Conservation (phyloP, 192 early-diverging fungal species). For the Backusella sp. region DNA sequence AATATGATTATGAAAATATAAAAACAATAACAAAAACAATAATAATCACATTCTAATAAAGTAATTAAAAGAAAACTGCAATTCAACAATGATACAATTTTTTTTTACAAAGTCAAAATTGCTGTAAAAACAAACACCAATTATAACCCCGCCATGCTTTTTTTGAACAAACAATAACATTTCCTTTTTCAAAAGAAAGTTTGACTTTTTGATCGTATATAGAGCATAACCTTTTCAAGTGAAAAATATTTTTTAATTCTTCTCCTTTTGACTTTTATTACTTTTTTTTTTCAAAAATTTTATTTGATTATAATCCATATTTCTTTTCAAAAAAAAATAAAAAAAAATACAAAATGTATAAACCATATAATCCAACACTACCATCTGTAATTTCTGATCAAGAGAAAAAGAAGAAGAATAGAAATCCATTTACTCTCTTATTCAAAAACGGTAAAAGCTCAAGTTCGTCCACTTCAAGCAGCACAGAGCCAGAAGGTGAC, state of each 20-base stretch:
- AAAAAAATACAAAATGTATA: neutral
- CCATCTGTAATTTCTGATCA: constrained; percentile 2
- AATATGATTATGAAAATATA: neutral
- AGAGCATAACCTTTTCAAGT: neutral
- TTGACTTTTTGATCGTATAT: neutral
- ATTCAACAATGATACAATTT: neutral
- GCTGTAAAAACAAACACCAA: neutral
- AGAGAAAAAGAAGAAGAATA: constrained; percentile 8
- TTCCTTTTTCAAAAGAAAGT: neutral
- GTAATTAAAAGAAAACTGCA: neutral
- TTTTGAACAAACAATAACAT: neutral
- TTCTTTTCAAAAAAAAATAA: neutral
- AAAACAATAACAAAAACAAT: neutral
- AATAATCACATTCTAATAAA: neutral
- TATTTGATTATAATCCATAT: neutral
- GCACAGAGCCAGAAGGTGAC: neutral
- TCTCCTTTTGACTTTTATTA: neutral
- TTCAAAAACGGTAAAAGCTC: constrained; percentile 1
- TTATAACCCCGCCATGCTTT: neutral
- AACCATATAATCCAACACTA: constrained; percentile 12
- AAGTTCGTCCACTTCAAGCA: constrained; percentile 3
- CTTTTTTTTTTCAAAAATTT: neutral
- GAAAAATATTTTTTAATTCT: neutral
- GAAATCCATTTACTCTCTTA: constrained; percentile 12
- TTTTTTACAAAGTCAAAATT: neutral